Base-by-base conservation (phyloP, 768 basidiomycete genomes). In the Phaeotremella skinneri region DNA sequence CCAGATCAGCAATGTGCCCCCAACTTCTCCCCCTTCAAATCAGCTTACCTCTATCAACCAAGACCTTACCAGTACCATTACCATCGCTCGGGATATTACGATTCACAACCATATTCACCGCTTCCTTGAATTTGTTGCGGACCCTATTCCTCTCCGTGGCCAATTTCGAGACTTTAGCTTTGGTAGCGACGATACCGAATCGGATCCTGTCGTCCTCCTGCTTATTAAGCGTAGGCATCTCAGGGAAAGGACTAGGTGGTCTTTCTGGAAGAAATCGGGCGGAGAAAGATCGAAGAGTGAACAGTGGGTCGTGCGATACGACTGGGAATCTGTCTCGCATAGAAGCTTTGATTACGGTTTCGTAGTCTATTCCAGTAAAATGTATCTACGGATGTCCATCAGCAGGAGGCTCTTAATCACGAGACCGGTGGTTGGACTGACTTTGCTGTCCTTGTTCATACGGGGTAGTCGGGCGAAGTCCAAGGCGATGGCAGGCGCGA, bases 141-240 rank as follows among this genome's bases (percentile, higher is more conserved):
- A 21, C 49, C 34, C 56, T 43, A 29, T 61, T 65, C 45, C 67
- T 25, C 52, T 69, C 67, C 1, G 58, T 48, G 0, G 67, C 63
- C 2, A 63, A 34, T 37, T 69, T 69, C 27, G 61, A 63, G 14
- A 66, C 59, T 17, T 41, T 29, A 17, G 32, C 42, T 39, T 65
- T 66, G 23, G 45, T 65, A 2, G 48, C 49, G 11, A 69, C 52
- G n/a, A 62, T 32, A 13, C 53, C 56, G 21, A 66, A 41, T 17
- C 54, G 43, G 13, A 27, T 13, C 7, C 41, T 59, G 49, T 13
- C 43, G 20, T 30, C 16, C 16, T 52, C 31, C 34, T 47, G 52
- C 14, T 54, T 26, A 2, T 41, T 4, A 1, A 32, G 43, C 13
- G 11, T 34, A 17, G 20, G 25, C 2, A 49, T 21, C 4, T 32